Conservation (phyloP, 345 rosid species). For the Zanthoxylum bungeanum region DNA sequence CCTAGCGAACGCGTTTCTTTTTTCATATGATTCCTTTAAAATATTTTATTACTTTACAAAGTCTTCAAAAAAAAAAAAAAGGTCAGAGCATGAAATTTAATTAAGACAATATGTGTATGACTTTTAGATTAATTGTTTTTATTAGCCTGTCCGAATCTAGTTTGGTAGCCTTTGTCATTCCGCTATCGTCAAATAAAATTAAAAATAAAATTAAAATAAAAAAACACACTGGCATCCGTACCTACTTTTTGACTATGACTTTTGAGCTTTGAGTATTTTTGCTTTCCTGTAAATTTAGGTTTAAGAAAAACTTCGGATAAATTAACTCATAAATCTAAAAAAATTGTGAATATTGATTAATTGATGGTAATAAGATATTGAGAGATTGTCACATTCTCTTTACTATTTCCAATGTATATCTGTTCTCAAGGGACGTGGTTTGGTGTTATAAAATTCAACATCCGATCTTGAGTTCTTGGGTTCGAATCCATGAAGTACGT, state of each 20-base stretch:
- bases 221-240: background rate
- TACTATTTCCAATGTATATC: too few species aligned
- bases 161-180: background rate
- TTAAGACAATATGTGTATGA: background rate
- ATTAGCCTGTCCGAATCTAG: slow-evolving; percentile 1
- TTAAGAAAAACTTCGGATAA: background rate
- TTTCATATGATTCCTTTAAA: background rate
- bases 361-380: too few species aligned
- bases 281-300: background rate
- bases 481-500: too few species aligned
- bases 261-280: background rate
- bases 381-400: too few species aligned
- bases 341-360: too few species aligned
- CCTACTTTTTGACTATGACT: background rate
- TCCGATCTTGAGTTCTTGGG: too few species aligned
- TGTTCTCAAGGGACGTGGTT: too few species aligned
- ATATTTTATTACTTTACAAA: background rate
- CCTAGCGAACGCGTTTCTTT: background rate
- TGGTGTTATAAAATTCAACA: too few species aligned
- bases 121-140: background rate
- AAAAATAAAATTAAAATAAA: too few species aligned
- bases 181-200: background rate
- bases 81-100: background rate
- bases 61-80: background rate
- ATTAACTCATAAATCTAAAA: too few species aligned